Conservation (phyloP, 768 basidiomycete genomes). For the Naganishia kalamii region DNA sequence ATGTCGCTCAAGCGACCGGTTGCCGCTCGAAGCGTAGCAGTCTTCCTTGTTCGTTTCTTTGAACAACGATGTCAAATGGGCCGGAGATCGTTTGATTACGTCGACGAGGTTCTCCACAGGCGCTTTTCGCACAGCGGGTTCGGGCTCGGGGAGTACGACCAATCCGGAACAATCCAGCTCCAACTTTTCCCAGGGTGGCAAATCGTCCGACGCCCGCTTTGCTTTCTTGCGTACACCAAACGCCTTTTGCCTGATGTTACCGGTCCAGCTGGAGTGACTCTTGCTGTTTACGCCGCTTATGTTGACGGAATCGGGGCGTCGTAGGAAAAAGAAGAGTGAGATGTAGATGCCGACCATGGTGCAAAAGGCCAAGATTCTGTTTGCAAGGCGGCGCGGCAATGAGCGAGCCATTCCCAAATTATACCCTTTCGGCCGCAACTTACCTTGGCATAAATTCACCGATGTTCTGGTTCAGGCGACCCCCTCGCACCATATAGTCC, state of each 20-base stretch:
- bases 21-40: too few relatives aligned
- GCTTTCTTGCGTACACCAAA: neutral
- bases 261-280: neutral
- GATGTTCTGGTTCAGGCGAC: neutral
- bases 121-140: too few relatives aligned
- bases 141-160: neutral
- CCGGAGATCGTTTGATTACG: too few relatives aligned
- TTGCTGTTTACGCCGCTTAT: neutral
- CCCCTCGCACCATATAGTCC: too few relatives aligned
- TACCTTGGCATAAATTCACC: neutral
- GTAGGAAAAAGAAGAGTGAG: neutral
- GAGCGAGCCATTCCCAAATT: too few relatives aligned
- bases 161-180: neutral
- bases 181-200: neutral
- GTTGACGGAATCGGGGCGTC: neutral
- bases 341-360: neutral
- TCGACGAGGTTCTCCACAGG: too few relatives aligned
- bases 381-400: neutral
- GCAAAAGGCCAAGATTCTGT: neutral
- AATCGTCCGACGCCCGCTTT: neutral
- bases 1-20: too few relatives aligned
- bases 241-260: neutral
- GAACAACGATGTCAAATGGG: too few relatives aligned
- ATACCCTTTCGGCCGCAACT: too few relatives aligned
- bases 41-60: too few relatives aligned